These are phyloP conservation scores for Mycena vulgaris DNA, from an alignment of 768 basidiomycete species.

Conservation along the genomic window DNA sequence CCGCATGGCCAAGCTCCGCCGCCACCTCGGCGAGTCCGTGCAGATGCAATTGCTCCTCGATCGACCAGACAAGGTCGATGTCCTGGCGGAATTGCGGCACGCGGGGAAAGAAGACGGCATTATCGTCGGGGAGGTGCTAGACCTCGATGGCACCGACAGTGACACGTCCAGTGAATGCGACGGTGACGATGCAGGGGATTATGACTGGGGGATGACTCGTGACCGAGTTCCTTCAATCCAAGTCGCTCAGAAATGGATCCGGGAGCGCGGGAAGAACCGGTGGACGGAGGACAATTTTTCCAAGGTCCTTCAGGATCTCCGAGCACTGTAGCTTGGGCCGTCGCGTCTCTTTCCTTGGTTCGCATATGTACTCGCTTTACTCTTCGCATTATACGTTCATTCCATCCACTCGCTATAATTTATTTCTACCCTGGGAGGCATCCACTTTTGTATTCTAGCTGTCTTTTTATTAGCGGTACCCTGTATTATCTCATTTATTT, in stretches of 20 bases:
- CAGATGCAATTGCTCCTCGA: slow-evolving; percentile 33
- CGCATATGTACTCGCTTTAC: not conserved
- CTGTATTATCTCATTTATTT: slow-evolving; percentile 14
- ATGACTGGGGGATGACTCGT: not conserved
- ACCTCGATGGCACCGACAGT: slow-evolving; percentile 20
- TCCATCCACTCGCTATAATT: not conserved
- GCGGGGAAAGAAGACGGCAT: slow-evolving; percentile 9
- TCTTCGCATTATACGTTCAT: slow-evolving; percentile 8
- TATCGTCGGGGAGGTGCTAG: slow-evolving; percentile 14
- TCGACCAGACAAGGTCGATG: slow-evolving; percentile 10
- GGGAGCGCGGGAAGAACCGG: slow-evolving; percentile 33
- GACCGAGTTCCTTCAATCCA: not conserved
- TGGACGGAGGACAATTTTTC: slow-evolving; percentile 37
- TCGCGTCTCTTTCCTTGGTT: not conserved
- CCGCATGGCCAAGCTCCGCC: slow-evolving; percentile 43
- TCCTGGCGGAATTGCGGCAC: slow-evolving; percentile 17
- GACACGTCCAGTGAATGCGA: slow-evolving; percentile 28
- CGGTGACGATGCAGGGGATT: not conserved
- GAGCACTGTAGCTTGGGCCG: slow-evolving; percentile 10
- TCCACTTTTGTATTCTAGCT: slow-evolving; percentile 24
- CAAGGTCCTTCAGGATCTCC: slow-evolving; percentile 30
- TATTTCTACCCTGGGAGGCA: not conserved
- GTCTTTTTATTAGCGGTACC: slow-evolving; percentile 2
- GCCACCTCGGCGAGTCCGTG: slow-evolving; percentile 46
- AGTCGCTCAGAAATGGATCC: slow-evolving; percentile 29